phyloP scores from a whole-genome alignment of 169 alveolate species.

The Neospora caninum region DNA sequence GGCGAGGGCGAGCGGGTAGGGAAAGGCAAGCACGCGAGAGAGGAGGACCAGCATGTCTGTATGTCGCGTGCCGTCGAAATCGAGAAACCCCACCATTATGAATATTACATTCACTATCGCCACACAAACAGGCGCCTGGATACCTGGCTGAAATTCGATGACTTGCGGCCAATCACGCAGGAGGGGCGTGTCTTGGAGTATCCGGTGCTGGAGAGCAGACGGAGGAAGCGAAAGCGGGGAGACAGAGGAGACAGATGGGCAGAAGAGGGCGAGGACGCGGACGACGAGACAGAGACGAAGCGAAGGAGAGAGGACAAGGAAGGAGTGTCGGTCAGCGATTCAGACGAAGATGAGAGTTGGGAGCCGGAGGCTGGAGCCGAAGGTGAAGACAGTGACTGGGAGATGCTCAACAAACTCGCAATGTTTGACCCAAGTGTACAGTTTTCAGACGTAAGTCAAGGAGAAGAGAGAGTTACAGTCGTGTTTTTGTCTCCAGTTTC shows the following conservation, averaged over 20 bases:
- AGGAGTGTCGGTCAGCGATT: conserved; percentile 1
- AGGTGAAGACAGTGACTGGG: background rate
- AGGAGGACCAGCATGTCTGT: too few relatives aligned
- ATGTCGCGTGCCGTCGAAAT: too few relatives aligned
- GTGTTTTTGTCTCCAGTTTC: too few relatives aligned
- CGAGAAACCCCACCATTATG: conserved; percentile 25
- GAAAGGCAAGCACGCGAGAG: background rate
- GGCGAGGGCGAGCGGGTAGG: background rate
- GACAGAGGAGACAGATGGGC: background rate
- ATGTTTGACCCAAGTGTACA: conserved; percentile 56
- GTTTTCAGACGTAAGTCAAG: conserved; percentile 56
- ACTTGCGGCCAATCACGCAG: conserved; percentile 50
- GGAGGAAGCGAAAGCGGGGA: background rate
- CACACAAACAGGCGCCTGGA: conserved; percentile 64
- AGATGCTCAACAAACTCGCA: background rate
- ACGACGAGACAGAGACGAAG: background rate
- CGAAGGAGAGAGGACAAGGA: background rate
- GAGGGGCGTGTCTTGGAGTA: conserved; percentile 40
- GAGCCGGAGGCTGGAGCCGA: conserved; percentile 44
- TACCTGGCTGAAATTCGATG: conserved; percentile 58
- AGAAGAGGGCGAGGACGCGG: conserved; percentile 11
- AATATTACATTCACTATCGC: conserved; percentile 63
- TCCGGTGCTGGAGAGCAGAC: conserved; percentile 7
- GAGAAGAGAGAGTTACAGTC: background rate
- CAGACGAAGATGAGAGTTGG: conserved; percentile 1